Percentiles rank a stretch among this genome's conserved stretches.
Evolutionary conservation across 768 basidiomycete species (phyloP).

Genomic region (Rubroboletus satanas): DNA sequence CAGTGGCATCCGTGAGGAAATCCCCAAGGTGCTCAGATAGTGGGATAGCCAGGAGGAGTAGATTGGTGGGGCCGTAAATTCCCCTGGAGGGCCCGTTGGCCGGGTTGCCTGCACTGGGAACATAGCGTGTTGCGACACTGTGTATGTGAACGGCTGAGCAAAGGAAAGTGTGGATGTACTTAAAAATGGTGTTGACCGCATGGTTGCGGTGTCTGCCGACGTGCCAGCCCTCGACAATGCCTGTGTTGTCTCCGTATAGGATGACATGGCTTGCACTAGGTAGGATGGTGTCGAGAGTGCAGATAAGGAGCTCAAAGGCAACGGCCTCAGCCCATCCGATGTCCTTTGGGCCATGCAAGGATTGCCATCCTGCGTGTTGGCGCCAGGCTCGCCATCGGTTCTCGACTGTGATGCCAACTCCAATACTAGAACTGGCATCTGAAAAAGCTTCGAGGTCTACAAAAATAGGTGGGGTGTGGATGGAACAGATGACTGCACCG

Average conservation of each 20-base stretch:
- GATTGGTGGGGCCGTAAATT: rapidly evolving
- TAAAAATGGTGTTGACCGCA: not conserved
- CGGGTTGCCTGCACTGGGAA: not conserved
- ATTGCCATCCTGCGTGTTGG: not conserved
- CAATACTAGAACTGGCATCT: not conserved
- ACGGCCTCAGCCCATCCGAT: not conserved
- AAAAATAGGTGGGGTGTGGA: not conserved
- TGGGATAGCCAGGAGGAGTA: not conserved
- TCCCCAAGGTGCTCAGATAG: not conserved
- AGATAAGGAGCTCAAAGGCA: not conserved
- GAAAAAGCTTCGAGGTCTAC: not conserved
- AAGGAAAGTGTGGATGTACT: not conserved
- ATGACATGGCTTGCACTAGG: not conserved
- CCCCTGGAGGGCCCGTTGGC: not conserved
- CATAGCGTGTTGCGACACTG: rapidly evolving
- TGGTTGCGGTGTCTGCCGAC: not conserved
- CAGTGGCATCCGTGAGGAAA: not conserved
- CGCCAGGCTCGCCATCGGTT: not conserved
- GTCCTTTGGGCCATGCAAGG: not conserved
- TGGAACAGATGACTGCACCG: rapidly evolving
- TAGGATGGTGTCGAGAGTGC: not conserved
- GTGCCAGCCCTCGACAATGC: not conserved
- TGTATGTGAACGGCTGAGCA: too few species aligned
- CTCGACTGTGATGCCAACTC: not conserved
- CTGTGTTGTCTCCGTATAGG: not conserved